phyloP scores from a whole-genome alignment of 306 rosid species.

The Corylus avellana region DNA sequence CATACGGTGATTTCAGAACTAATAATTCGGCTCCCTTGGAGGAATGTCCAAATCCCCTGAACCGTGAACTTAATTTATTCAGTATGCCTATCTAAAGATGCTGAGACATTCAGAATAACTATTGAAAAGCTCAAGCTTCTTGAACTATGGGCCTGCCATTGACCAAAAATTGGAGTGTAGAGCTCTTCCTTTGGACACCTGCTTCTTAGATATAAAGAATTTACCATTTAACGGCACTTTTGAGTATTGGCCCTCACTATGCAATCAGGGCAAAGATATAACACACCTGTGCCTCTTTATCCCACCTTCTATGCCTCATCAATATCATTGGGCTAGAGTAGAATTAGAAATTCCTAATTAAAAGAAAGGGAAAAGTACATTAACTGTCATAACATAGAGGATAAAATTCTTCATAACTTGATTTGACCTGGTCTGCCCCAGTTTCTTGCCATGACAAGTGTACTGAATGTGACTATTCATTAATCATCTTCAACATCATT shows the following conservation, averaged over 20 bases:
- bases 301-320: not conserved
- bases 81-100: not conserved
- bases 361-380: not conserved
- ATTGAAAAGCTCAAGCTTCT: not conserved
- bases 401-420: not conserved
- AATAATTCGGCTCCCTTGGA: too few relatives aligned
- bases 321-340: not conserved
- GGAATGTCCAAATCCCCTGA: not conserved
- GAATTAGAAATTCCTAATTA: not conserved
- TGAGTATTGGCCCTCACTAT: not conserved
- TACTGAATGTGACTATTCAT: not conserved
- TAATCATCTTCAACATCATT: conserved; percentile 6
- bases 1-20: not conserved
- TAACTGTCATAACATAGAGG: not conserved
- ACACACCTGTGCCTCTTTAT: not conserved
- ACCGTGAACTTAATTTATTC: not conserved
- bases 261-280: not conserved
- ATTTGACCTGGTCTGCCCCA: not conserved
- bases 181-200: not conserved
- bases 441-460: not conserved
- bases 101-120: not conserved
- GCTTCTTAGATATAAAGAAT: not conserved
- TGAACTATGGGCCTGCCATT: not conserved
- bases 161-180: not conserved
- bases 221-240: not conserved